Base-by-base conservation (phyloP, 2,329 filamentous ascomycete species). In the Verticillium klebahnii region DNA sequence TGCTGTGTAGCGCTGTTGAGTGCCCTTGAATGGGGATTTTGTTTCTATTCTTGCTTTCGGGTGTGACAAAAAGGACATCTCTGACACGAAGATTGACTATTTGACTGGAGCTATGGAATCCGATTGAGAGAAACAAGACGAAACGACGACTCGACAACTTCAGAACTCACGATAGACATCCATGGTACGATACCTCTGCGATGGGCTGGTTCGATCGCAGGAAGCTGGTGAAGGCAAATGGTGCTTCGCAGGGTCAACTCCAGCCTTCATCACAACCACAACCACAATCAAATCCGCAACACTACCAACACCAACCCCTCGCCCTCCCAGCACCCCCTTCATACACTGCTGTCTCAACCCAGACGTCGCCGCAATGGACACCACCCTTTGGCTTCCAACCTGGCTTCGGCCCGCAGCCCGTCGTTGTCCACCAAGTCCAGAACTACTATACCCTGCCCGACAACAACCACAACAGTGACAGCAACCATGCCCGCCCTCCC, bases 221-320 rank as follows among this genome's bases (percentile, higher is more conserved):
- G 56, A 71, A 68, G 65, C 59, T 61, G 40, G 45, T 50, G n/a
- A 50, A 50, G 45, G 45, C 45, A n/a, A 68, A 66, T 40, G 66
- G 65, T 59, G 58, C 67, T 12, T 66, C 62, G 50, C 67, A 69
- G 40, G 66, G 62, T 32, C 67, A 64, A 59, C 72, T 70, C 29
- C 60, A 54, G 31, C 78, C 80, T 84, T 57, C 82, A 83, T 63
- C 80, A 84, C 62, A 83, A 83, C 67, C 82, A 84, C 65, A 67
- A 45, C 60, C 64, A 58, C 63, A 63, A 19, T n/a, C 52, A 11
- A n/a, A 25, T 60, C 40, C 67, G 64, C 34, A 61, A 67, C n/a
- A 32, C 54, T 29, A 8, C 52, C 12, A 25, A 45, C 11, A 45
- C 59, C 14, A 55, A 56, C 31, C 17, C 59, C 58, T 52, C 50